Evolutionary conservation across 352 stramenopile genomes (phyloP).

Genomic region (Globisporangium takayamanum): DNA sequence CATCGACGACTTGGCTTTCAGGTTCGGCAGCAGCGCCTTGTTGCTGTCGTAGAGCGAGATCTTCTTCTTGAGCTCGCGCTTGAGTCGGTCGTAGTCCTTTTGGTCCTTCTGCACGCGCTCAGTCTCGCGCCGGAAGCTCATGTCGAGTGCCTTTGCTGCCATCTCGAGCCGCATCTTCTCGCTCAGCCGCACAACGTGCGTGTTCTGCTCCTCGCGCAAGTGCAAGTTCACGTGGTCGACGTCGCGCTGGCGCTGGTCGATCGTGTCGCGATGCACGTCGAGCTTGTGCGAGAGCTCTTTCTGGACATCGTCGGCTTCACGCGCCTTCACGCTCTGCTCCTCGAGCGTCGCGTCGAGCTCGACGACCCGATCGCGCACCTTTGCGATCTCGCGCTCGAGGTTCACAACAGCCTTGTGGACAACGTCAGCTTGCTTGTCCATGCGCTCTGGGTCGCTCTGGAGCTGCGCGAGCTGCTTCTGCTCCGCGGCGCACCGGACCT

Average conservation of each 20-base stretch:
- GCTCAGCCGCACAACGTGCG: constrained; percentile 57
- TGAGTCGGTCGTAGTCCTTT: constrained; percentile 82
- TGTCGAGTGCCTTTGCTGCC: constrained; percentile 43
- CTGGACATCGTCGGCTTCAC: constrained; percentile 74
- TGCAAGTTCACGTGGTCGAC: constrained; percentile 85
- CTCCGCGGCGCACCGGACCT: constrained; percentile 34
- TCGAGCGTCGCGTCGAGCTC: constrained; percentile 37
- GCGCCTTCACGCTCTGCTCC: constrained; percentile 41
- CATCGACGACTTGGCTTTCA: constrained; percentile 79
- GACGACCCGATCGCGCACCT: constrained; percentile 25
- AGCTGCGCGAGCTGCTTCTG: constrained; percentile 60
- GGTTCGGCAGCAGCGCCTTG: constrained; percentile 70
- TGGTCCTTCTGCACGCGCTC: constrained; percentile 52
- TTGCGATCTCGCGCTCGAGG: constrained; percentile 61
- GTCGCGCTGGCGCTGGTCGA: constrained; percentile 89
- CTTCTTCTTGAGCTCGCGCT: constrained; percentile 88
- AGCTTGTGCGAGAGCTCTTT: constrained; percentile 81
- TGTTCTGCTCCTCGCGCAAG: constrained; percentile 82
- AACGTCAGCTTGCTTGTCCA: constrained; percentile 82
- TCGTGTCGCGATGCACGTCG: constrained; percentile 86
- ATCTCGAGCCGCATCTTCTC: constrained; percentile 74
- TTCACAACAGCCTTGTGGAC: constrained; percentile 74
- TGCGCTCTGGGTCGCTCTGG: constrained; percentile 69
- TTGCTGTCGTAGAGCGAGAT: constrained; percentile 65
- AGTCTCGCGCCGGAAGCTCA: constrained; percentile 47